phyloP scores from a whole-genome alignment of 805 yeast species.

The Candida yuanshanica region DNA sequence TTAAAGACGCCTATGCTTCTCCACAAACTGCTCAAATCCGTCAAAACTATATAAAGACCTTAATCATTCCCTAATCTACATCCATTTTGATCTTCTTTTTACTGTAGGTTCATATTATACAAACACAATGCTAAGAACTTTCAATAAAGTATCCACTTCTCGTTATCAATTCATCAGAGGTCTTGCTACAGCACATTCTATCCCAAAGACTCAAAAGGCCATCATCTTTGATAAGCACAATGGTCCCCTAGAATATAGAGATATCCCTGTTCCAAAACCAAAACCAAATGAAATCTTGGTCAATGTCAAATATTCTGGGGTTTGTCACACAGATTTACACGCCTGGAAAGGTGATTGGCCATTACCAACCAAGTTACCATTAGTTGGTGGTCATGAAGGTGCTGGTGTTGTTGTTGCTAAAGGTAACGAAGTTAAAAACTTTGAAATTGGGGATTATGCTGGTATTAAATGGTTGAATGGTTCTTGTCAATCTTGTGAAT shows the following conservation, averaged over 20 bases:
- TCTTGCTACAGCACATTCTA: constrained; percentile 17
- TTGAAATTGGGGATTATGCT: constrained; percentile 54
- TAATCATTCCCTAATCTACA: not conserved
- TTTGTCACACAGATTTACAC: constrained; percentile 61
- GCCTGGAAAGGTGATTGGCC: constrained; percentile 73
- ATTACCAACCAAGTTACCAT: constrained; percentile 46
- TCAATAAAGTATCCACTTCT: not conserved
- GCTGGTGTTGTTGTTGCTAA: constrained; percentile 58
- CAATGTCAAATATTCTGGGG: constrained; percentile 60
- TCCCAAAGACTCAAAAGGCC: constrained; percentile 49
- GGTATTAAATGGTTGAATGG: constrained; percentile 64
- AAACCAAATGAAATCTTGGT: constrained; percentile 51
- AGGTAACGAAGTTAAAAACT: constrained; percentile 51
- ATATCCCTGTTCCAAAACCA: constrained; percentile 53
- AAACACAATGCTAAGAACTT: constrained; percentile 3
- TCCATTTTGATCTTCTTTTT: too few species aligned
- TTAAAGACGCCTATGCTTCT: not conserved
- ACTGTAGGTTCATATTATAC: too few species aligned
- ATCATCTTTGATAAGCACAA: constrained; percentile 45
- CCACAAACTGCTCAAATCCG: not conserved
- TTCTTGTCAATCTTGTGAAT: constrained; percentile 56
- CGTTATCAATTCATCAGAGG: constrained; percentile 9
- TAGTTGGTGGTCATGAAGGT: constrained; percentile 67
- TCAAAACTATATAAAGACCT: not conserved
- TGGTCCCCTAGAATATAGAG: constrained; percentile 43